Base-by-base conservation (phyloP, 1,284 basidiomycete species). In the Heterobasidion occidentale region DNA sequence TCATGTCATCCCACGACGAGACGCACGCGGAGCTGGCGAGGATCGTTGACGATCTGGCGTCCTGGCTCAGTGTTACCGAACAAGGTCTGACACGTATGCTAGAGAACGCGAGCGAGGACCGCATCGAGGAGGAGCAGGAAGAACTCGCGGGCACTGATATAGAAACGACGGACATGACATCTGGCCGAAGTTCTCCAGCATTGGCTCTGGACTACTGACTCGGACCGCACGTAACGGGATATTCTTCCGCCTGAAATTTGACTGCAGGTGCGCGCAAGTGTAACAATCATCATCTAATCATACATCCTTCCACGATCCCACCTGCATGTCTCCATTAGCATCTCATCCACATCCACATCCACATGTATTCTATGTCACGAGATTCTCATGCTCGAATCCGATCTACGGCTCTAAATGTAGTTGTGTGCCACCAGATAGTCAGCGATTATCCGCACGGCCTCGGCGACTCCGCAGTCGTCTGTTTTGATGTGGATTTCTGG, bases 401-500 rank as follows among this genome's bases (percentile, higher is more conserved):
- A 27, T 27, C 4, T 5, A 5, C 27, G 27, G 45, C 46, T 42
- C 35, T 63, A 77, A 61, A 88, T 81, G 67, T 79, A 84, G 57
- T 74, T 73, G 50, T 86, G 79, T 60, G 78, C 72, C 55, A 77
- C 67, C 61, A 99, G 84, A 76, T 98, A 98, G 62, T 88, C 79
- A 36, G 83, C 81, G 68, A 99, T 94, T 58, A 84, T 77, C 60
- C 80, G 77, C 49, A 98, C 94, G 53, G 92, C 87, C 56, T 89
- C 85, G 45, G 80, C 77, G 49, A 99, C 88, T 62, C 88, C 83
- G 36, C 78, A 80, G 71, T 93, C 81, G 69, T 91, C 83, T 6
- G 96, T 98, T 68, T 82, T 86, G 70, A 99, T 91, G 74, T 97
- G 94, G 59, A 99, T 85, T 72, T 99, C 97, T 46, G 96, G 87